phyloP scores from a whole-genome alignment of 495 filamentous ascomycete genomes.

The Parmelia sp. region DNA sequence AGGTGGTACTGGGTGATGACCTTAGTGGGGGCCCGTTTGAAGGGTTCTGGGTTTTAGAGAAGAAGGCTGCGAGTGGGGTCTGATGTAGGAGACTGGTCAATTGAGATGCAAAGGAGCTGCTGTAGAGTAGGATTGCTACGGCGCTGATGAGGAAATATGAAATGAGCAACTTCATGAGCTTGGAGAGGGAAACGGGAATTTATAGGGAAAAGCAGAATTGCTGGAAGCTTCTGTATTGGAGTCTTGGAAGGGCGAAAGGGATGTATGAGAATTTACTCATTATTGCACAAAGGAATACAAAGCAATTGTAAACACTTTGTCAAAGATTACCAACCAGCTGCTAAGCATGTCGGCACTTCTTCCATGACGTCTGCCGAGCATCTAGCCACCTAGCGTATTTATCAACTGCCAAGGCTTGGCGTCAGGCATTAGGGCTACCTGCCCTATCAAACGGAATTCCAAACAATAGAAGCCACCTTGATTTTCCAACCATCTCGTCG shows the following conservation, averaged over 20 bases:
- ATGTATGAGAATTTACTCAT: background rate
- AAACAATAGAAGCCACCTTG: slow-evolving; percentile 21
- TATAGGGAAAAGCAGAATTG: slow-evolving; percentile 27
- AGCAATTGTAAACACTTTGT: background rate
- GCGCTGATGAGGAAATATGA: slow-evolving; percentile 38
- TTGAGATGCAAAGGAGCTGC: background rate
- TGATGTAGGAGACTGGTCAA: slow-evolving; percentile 5
- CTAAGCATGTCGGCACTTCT: slow-evolving; percentile 16
- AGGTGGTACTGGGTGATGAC: slow-evolving; percentile 26
- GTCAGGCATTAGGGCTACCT: too few relatives aligned
- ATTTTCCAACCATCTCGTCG: background rate
- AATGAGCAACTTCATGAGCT: slow-evolving; percentile 40
- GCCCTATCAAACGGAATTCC: slow-evolving; percentile 14
- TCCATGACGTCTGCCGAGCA: background rate
- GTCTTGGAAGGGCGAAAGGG: background rate
- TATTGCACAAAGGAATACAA: background rate
- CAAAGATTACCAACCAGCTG: slow-evolving; percentile 8
- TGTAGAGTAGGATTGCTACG: slow-evolving; percentile 35
- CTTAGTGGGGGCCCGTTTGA: slow-evolving; percentile 25
- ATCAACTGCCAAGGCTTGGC: too few relatives aligned
- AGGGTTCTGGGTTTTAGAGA: slow-evolving; percentile 4
- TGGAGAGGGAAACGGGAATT: slow-evolving; percentile 24
- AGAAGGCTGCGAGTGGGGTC: slow-evolving; percentile 2
- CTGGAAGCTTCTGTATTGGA: slow-evolving; percentile 16
- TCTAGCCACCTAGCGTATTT: too few relatives aligned